Evolutionary conservation across 2,329 filamentous ascomycete species (phyloP), one percentile per base, ranked within the genome.

Genomic region (Cordyceps cateniannulata): DNA sequence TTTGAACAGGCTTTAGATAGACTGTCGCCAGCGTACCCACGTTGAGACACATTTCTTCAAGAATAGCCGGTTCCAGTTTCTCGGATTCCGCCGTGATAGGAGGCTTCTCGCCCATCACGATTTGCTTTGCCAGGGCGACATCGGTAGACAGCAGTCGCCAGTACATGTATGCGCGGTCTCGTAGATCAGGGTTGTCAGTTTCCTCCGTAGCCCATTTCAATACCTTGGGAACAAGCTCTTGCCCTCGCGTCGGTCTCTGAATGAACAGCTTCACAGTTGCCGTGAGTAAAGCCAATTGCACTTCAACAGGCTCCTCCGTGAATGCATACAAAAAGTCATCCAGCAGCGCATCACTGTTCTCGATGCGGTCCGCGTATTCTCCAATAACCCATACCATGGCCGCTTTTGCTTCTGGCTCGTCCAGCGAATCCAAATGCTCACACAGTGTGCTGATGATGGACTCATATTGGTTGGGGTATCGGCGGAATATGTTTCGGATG

Each of bases 301-400:
- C 95, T 72, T 99, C 95, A 18, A 97, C 89, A 0, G 93, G 89
- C 75, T 99, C 95, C 68, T 99, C 95, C 29, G 90, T 84, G 76
- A 98, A 99, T 0, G 91, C 90, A 71, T 93, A 93, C 9, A 99
- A 74, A 72, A 98, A 99, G 73, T 99, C 95, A 68, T 99, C 93
- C 9, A 99, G 82, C 2, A 99, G 81, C 0, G 89, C 90, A 68
- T 98, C 95, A 18, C 91, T 95, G 73, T 99, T 98, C 72, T 99
- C 95, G 67, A 99, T 99, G 49, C 95, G 88, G 71, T 96, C 92
- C 10, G 95, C 95, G 69, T 99, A 99, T 73, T 99, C 91, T 2
- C 95, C 95, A 71, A 99, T 99, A 40, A 99, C 95, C 95, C 95
- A 99, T 49, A 99, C 95, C 86, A 99, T 96, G 62, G 95, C 95